Evolutionary conservation across 495 filamentous ascomycete genomes (phyloP).

Genomic region (Penicillium alfredii): DNA sequence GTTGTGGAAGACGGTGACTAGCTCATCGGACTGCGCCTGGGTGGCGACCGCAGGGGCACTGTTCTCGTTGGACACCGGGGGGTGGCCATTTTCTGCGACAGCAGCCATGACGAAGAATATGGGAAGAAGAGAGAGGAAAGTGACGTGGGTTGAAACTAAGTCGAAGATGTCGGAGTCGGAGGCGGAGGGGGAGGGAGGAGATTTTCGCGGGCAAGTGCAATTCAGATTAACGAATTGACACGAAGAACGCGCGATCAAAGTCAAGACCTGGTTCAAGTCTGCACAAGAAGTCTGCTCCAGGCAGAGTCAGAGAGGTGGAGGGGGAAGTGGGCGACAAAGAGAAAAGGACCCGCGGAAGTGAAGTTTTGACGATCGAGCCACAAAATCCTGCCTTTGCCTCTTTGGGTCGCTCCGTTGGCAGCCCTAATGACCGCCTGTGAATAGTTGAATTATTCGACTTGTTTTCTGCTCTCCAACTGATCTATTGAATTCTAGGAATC

Average conservation of each 20-base stretch:
- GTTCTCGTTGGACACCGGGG: conserved; percentile 40
- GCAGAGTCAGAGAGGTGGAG: conserved; percentile 27
- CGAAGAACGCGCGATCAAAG: not conserved
- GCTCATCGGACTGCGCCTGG: conserved; percentile 27
- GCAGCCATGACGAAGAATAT: conserved; percentile 38
- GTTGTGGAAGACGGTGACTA: conserved; percentile 90
- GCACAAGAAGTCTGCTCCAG: conserved; percentile 37
- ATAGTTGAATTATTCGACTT: no score
- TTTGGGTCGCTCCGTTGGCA: conserved; percentile 31
- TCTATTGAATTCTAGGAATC: no score
- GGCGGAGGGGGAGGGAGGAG: conserved; percentile 23
- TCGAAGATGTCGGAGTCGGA: conserved; percentile 11
- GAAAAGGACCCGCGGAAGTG: conserved; percentile 17
- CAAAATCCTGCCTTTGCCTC: conserved; percentile 34
- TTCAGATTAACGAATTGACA: conserved; percentile 9
- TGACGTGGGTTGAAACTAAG: conserved; percentile 2
- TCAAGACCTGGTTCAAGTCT: conserved; percentile 6
- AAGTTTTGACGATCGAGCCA: conserved; percentile 38
- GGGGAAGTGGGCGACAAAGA: conserved; percentile 9
- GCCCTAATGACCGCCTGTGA: no score
- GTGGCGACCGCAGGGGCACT: conserved; percentile 26
- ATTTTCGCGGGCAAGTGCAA: conserved; percentile 34
- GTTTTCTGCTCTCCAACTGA: no score
- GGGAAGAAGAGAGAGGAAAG: conserved; percentile 4
- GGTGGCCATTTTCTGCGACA: conserved; percentile 37